These are phyloP conservation scores for Pythium aquatile DNA, from an alignment of 352 stramenopile species.

Conservation along the genomic window DNA sequence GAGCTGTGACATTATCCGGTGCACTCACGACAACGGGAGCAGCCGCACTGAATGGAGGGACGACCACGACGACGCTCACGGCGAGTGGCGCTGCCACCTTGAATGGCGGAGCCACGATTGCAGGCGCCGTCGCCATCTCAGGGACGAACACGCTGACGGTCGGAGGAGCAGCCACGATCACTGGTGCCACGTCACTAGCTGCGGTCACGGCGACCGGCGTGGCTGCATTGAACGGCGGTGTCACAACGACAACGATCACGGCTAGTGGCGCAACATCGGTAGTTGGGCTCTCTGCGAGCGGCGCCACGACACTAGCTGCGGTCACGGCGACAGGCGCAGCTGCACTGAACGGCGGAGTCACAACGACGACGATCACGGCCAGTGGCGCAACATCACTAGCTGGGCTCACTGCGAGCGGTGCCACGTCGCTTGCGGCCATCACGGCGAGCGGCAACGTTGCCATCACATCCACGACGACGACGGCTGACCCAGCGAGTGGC, in stretches of 20 bases:
- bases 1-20: background rate
- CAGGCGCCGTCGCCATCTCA: conserved; percentile 13
- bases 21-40: background rate
- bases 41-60: background rate
- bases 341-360: background rate
- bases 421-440: background rate
- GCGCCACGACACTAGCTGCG: no score
- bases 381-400: background rate
- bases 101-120: background rate
- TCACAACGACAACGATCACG: background rate
- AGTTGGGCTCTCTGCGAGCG: background rate
- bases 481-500: conserved; percentile 21
- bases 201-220: conserved; percentile 21
- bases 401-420: background rate
- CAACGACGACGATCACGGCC: conserved; percentile 1
- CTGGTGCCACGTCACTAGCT: conserved; percentile 1
- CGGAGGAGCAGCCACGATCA: conserved; percentile 14
- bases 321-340: conserved; percentile 21
- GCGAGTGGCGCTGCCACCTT: background rate
- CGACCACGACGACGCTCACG: conserved; percentile 2
- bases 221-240: background rate
- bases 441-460: conserved; percentile 30
- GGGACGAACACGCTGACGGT: no score
- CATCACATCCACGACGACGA: conserved; percentile 26
- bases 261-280: background rate